Percentiles rank a stretch among this genome's conserved stretches.
Evolutionary conservation across 305 asterid genomes (phyloP).

Genomic region (Fraxinus angustifolia): DNA sequence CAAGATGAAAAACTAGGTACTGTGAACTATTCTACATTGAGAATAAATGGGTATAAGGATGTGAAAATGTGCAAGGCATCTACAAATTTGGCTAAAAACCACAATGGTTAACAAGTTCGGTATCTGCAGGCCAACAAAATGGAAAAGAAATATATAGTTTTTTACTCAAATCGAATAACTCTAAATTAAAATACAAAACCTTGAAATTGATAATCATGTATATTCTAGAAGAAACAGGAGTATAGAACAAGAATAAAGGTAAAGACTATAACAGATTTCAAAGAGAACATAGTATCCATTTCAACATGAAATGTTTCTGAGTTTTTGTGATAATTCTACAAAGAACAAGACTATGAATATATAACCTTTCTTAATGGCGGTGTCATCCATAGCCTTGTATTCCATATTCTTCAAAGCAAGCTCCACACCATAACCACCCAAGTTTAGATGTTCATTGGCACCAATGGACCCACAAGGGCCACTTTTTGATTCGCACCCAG

Average conservation of each 20-base stretch:
- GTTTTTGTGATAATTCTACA: not conserved
- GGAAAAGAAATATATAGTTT: not conserved
- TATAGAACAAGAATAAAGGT: not conserved
- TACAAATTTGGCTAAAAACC: not conserved
- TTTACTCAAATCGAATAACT: not conserved
- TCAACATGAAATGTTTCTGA: constrained; percentile 9
- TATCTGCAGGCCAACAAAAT: not conserved
- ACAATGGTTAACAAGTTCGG: not conserved
- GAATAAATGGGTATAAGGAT: not conserved
- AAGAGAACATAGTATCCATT: not conserved
- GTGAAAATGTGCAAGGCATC: not conserved
- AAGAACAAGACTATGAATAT: constrained; percentile 12
- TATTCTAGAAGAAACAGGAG: not conserved
- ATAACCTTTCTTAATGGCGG: constrained; percentile 71
- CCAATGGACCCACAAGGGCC: constrained; percentile 80
- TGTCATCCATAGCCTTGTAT: constrained; percentile 98
- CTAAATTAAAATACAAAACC: not conserved
- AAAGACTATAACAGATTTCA: not conserved
- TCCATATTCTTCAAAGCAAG: constrained; percentile 99
- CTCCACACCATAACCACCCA: constrained; percentile 99
- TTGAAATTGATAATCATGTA: not conserved
- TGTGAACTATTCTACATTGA: not conserved
- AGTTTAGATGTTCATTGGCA: constrained; percentile 65
- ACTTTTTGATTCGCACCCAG: constrained; percentile 79
- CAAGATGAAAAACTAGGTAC: not conserved